Percentiles rank a stretch among this genome's conserved stretches.
These are phyloP conservation scores for Calonectria hawksworthii DNA, from an alignment of 2,329 filamentous ascomycete genomes.

Conservation along the genomic window DNA sequence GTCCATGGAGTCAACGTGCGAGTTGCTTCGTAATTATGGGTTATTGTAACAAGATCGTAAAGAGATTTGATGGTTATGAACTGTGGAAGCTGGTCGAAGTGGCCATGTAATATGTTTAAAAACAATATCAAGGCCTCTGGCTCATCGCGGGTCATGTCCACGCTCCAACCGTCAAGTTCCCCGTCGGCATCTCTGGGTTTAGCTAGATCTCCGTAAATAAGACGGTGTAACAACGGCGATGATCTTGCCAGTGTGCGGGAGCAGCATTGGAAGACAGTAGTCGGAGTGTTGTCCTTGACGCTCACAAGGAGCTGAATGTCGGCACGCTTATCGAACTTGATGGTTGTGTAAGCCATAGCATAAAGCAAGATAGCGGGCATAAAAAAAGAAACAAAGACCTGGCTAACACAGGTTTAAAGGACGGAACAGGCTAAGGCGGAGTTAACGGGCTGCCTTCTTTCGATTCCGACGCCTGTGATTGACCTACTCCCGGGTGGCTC, in stretches of 20 bases:
- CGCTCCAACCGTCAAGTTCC: slow-evolving; percentile 31
- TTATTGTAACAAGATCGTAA: slow-evolving; percentile 43
- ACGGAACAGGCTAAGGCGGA: neutral
- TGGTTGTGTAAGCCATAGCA: slow-evolving; percentile 11
- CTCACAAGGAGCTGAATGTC: slow-evolving; percentile 15
- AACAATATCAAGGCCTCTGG: slow-evolving; percentile 44
- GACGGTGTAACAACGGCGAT: slow-evolving; percentile 41
- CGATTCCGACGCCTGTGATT: neutral
- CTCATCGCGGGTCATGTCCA: slow-evolving; percentile 48
- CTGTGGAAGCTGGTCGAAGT: slow-evolving; percentile 42
- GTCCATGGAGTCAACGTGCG: slow-evolving; percentile 42
- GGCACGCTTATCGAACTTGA: slow-evolving; percentile 12
- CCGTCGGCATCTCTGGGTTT: slow-evolving; percentile 26
- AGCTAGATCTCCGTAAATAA: slow-evolving; percentile 43
- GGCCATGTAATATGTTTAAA: slow-evolving; percentile 47
- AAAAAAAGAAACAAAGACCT: neutral
- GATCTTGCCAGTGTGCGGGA: slow-evolving; percentile 43
- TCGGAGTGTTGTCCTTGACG: neutral
- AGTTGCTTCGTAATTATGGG: slow-evolving; percentile 49
- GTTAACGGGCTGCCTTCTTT: neutral
- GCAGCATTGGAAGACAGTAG: slow-evolving; percentile 39
- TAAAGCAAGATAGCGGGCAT: neutral
- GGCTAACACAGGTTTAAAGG: slow-evolving; percentile 1
- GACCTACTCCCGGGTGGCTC: neutral
- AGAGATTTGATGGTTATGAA: slow-evolving; percentile 34